A percentile compares a stretch with the other conserved stretches of the same genome.
Conservation (phyloP, 2,329 filamentous ascomycete species). For the Immersiporthe knoxdaviesiana region DNA sequence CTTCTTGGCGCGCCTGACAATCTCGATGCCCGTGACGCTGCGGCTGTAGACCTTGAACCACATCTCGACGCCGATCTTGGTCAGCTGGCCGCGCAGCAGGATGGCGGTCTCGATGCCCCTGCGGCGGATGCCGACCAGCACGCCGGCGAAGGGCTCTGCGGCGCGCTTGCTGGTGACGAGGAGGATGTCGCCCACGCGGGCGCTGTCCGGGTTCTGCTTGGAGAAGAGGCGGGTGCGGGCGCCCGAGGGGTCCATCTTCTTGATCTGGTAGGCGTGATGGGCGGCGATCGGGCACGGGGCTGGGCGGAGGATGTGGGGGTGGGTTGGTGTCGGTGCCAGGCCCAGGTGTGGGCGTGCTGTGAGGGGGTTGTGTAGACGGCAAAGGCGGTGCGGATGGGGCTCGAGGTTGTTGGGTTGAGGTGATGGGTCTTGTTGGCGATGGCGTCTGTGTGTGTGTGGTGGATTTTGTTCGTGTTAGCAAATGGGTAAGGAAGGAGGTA, state of each 20-base stretch:
- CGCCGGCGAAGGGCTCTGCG: conserved; percentile 87
- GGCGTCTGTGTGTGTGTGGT: conserved; percentile 21
- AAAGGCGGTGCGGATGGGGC: conserved; percentile 48
- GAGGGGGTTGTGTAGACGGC: conserved; percentile 46
- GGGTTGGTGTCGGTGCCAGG: conserved; percentile 12
- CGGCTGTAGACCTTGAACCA: conserved; percentile 96
- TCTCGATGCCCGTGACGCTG: conserved; percentile 86
- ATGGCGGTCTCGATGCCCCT: conserved; percentile 89
- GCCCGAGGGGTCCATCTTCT: conserved; percentile 80
- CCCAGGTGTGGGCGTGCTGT: conserved; percentile 22
- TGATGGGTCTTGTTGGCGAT: conserved; percentile 37
- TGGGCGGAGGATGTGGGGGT: conserved; percentile 28
- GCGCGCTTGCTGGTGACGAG: conserved; percentile 80
- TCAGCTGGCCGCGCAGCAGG: conserved; percentile 82
- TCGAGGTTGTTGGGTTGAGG: conserved; percentile 37
- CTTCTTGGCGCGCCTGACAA: conserved; percentile 85
- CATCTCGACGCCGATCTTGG: conserved; percentile 90
- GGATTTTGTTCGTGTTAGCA: conserved; percentile 10
- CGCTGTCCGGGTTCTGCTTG: conserved; percentile 74
- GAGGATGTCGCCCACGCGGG: conserved; percentile 85
- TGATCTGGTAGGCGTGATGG: conserved; percentile 71
- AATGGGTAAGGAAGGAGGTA: neutral
- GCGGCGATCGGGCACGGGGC: conserved; percentile 62
- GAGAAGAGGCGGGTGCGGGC: conserved; percentile 82
- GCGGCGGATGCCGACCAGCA: conserved; percentile 83